Evolutionary conservation across 2,329 filamentous ascomycete genomes (phyloP).

Genomic region (Claviceps arundinis): DNA sequence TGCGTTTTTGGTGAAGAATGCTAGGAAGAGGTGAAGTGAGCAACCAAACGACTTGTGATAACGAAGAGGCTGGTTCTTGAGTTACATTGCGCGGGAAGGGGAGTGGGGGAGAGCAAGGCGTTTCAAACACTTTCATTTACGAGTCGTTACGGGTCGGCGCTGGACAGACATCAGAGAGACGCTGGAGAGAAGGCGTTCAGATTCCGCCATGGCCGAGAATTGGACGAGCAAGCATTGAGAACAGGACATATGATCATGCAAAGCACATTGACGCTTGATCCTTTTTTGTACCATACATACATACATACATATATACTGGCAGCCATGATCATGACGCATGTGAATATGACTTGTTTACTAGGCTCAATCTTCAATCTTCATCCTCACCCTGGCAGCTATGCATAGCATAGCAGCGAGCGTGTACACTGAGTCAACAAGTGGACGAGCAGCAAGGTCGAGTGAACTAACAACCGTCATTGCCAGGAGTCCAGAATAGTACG

Average conservation of each 20-base stretch:
- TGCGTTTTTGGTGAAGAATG: slow-evolving; percentile 69
- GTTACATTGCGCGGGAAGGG: neutral
- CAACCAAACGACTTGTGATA: neutral
- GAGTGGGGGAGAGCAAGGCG: neutral
- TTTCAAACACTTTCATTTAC: too few species aligned
- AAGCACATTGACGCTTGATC: neutral
- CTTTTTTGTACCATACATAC: neutral
- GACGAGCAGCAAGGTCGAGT: too few species aligned
- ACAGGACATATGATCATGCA: neutral
- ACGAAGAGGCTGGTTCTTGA: too few species aligned
- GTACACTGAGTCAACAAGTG: too few species aligned
- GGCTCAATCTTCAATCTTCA: neutral
- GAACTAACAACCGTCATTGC: too few species aligned
- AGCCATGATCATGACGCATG: neutral
- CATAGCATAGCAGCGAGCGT: neutral
- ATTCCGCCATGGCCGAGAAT: too few species aligned
- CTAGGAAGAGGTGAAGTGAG: slow-evolving; percentile 40
- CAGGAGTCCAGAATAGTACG: too few species aligned
- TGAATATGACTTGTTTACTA: neutral
- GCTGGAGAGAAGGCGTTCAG: neutral
- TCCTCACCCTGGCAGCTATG: neutral
- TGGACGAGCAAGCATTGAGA: too few species aligned
- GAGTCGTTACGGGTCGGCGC: too few species aligned
- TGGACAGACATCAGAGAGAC: neutral
- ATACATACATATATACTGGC: neutral